Evolutionary conservation across 2,329 filamentous ascomycete genomes (phyloP).

Genomic region (Chaetomiaceae sp.): DNA sequence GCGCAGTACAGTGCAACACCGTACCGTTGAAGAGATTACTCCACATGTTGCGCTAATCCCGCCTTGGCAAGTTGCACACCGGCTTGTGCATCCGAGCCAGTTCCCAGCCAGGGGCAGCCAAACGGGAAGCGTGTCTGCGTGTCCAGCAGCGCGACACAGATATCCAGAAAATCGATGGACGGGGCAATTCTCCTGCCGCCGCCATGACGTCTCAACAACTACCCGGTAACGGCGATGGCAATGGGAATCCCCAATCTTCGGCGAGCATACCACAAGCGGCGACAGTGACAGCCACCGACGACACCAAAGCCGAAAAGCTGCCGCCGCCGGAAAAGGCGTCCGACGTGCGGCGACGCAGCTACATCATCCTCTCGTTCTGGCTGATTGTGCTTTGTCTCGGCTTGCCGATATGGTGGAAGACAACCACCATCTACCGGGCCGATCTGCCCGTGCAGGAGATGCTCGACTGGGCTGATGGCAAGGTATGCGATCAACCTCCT

Average conservation of each 20-base stretch:
- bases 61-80: not conserved
- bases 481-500: conserved; percentile 48
- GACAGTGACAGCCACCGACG: conserved; percentile 11
- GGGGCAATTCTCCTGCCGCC: conserved; percentile 11
- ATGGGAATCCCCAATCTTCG: conserved; percentile 6
- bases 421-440: conserved; percentile 87
- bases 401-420: conserved; percentile 92
- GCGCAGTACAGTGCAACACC: too few relatives aligned
- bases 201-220: conserved; percentile 25
- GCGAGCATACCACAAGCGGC: not conserved
- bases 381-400: conserved; percentile 75
- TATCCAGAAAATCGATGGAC: conserved; percentile 11
- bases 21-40: too few relatives aligned
- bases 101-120: not conserved
- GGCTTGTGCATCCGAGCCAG: not conserved
- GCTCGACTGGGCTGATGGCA: conserved; percentile 87
- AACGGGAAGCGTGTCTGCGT: not conserved
- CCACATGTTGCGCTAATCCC: conserved; percentile 12
- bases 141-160: too few relatives aligned
- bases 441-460: conserved; percentile 78
- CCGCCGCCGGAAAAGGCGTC: conserved; percentile 75
- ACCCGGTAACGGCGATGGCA: conserved; percentile 15
- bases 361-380: conserved; percentile 88
- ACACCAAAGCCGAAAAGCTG: conserved; percentile 33
- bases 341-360: conserved; percentile 63